phyloP scores from a whole-genome alignment of 1,284 basidiomycete genomes.

The Cryptococcus floricola region DNA sequence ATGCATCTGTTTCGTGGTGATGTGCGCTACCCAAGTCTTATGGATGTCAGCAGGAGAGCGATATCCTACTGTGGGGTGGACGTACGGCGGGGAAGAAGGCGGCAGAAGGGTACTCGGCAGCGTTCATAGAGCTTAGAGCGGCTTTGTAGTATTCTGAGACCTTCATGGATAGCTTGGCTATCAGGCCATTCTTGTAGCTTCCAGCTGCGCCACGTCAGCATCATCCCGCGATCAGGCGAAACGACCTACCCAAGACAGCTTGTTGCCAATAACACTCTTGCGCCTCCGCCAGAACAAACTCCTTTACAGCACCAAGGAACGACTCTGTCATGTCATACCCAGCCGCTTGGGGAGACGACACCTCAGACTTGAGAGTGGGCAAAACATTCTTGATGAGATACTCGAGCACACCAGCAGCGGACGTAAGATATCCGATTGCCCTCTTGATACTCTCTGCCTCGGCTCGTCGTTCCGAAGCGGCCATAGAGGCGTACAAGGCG shows the following conservation, averaged over 20 bases:
- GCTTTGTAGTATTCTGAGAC: slow-evolving; percentile 65
- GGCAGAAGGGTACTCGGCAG: slow-evolving; percentile 51
- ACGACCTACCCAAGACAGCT: slow-evolving; percentile 69
- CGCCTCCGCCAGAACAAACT: slow-evolving; percentile 85
- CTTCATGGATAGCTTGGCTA: slow-evolving; percentile 79
- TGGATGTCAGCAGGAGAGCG: neutral
- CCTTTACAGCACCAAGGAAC: slow-evolving; percentile 64
- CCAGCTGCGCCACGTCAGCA: slow-evolving; percentile 51
- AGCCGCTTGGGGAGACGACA: slow-evolving; percentile 45
- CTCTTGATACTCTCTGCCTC: slow-evolving; percentile 69
- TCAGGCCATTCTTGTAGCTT: slow-evolving; percentile 73
- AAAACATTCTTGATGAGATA: slow-evolving; percentile 61
- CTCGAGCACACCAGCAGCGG: slow-evolving; percentile 69
- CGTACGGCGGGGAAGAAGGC: slow-evolving; percentile 46
- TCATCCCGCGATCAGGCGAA: neutral
- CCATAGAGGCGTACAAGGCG: slow-evolving; percentile 62
- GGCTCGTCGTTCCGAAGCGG: slow-evolving; percentile 58
- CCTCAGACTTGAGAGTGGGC: slow-evolving; percentile 57
- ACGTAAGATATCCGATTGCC: slow-evolving; percentile 68
- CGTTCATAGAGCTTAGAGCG: slow-evolving; percentile 56
- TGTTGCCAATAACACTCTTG: slow-evolving; percentile 97
- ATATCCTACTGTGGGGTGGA: neutral
- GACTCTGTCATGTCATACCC: slow-evolving; percentile 61
- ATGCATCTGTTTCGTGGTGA: slow-evolving; percentile 78
- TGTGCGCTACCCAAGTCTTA: slow-evolving; percentile 75